A percentile compares a stretch with the other conserved stretches of the same genome.
phyloP scores from a whole-genome alignment of 2,329 filamentous ascomycete species.

The Rutstroemia sp. region DNA sequence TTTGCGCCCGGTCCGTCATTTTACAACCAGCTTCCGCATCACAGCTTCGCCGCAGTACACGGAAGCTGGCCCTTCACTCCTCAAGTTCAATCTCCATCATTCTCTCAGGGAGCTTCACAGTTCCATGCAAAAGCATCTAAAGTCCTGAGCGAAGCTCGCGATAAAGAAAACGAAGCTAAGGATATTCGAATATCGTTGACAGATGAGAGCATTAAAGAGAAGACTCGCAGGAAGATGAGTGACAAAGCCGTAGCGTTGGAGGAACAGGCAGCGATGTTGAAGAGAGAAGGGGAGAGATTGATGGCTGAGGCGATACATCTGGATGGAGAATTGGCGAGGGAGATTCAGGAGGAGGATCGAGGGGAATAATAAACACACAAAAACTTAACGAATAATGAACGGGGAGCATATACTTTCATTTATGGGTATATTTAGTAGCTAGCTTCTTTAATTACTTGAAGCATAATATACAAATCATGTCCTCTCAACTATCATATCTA shows the following conservation, averaged over 20 bases:
- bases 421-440: neutral
- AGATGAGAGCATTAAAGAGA: constrained; percentile 8
- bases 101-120: constrained; percentile 14
- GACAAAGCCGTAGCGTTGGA: constrained; percentile 16
- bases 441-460: no score
- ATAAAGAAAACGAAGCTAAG: constrained; percentile 18
- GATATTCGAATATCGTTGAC: constrained; percentile 9
- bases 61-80: neutral
- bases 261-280: constrained; percentile 20
- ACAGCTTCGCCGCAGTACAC: neutral
- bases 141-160: constrained; percentile 13
- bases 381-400: no score
- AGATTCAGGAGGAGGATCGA: constrained; percentile 15
- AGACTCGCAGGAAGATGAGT: constrained; percentile 12
- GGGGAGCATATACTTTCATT: neutral
- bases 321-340: constrained; percentile 23
- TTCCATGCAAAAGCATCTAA: constrained; percentile 18
- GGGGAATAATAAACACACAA: neutral
- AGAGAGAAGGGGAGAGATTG: constrained; percentile 20
- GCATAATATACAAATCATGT: neutral
- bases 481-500: no score
- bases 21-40: neutral
- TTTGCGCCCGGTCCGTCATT: neutral
- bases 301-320: constrained; percentile 20
- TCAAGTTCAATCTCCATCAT: neutral